Conservation (phyloP, 129 eudicot species). For the Helichrysum umbraculigerum region DNA sequence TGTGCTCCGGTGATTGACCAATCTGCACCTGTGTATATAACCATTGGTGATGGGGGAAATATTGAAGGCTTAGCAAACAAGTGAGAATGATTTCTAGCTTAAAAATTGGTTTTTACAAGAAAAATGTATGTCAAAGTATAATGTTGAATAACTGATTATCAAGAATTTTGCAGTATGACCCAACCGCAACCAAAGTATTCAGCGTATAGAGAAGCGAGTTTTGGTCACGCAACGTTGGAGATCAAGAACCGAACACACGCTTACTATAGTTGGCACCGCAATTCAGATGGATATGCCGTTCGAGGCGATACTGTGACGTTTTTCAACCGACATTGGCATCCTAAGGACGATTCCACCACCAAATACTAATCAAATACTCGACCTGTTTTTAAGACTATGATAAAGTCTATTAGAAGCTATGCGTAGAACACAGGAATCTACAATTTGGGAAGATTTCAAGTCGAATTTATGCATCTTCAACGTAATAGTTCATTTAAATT, state of each 20-base stretch:
- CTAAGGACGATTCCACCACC: slow-evolving; percentile 42
- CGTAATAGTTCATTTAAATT: background rate
- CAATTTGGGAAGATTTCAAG: slow-evolving; percentile 1
- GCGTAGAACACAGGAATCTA: slow-evolving; percentile 7
- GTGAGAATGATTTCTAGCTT: slow-evolving; percentile 26
- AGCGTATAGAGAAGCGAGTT: slow-evolving; percentile 64
- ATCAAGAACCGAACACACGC: slow-evolving; percentile 65
- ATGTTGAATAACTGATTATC: background rate
- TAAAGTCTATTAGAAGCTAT: background rate
- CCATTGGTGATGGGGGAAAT: slow-evolving; percentile 62
- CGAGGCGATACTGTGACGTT: slow-evolving; percentile 47
- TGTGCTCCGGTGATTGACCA: slow-evolving; percentile 43
- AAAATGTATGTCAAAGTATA: background rate
- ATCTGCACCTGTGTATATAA: slow-evolving; percentile 66
- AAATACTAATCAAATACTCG: background rate
- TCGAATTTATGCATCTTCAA: slow-evolving; percentile 1
- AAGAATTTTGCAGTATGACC: slow-evolving; percentile 43
- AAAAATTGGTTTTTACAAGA: background rate
- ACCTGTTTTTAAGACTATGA: background rate
- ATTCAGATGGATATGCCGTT: slow-evolving; percentile 49
- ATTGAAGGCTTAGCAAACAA: slow-evolving; percentile 53
- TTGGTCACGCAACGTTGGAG: slow-evolving; percentile 55
- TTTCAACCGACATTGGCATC: slow-evolving; percentile 52
- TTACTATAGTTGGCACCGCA: slow-evolving; percentile 59
- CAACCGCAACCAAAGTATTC: slow-evolving; percentile 67